These are phyloP conservation scores for Globisporangium splendens DNA, from an alignment of 352 stramenopile genomes.

Conservation along the genomic window DNA sequence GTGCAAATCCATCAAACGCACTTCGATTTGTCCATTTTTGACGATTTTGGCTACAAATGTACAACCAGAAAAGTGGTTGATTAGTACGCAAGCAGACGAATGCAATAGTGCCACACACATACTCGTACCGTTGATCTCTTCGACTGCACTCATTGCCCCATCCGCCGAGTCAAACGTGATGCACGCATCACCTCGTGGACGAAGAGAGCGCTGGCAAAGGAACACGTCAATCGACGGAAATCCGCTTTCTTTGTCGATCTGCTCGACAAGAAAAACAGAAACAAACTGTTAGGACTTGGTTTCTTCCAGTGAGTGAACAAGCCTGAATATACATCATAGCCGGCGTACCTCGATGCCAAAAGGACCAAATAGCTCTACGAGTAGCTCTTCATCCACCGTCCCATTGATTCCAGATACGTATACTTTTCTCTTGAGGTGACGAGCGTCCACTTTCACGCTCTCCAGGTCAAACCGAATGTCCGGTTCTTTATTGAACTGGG, in stretches of 20 bases:
- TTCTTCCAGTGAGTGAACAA: neutral
- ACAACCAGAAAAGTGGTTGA: neutral
- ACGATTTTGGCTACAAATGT: slow-evolving; percentile 42
- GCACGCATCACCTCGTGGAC: slow-evolving; percentile 47
- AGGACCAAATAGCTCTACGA: slow-evolving; percentile 50
- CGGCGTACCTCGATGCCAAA: slow-evolving; percentile 49
- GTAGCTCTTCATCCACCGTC: slow-evolving; percentile 33
- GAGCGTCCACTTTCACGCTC: slow-evolving; percentile 34
- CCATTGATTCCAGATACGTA: slow-evolving; percentile 60
- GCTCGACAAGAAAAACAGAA: slow-evolving; percentile 7
- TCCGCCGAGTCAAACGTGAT: slow-evolving; percentile 40
- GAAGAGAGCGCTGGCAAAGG: slow-evolving; percentile 43
- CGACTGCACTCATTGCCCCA: slow-evolving; percentile 36
- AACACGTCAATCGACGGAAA: slow-evolving; percentile 55
- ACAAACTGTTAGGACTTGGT: slow-evolving; percentile 15
- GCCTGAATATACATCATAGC: neutral
- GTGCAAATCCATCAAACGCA: slow-evolving; percentile 38
- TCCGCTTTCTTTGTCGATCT: slow-evolving; percentile 41
- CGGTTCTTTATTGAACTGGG: slow-evolving; percentile 13
- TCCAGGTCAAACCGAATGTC: slow-evolving; percentile 58
- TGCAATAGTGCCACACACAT: neutral
- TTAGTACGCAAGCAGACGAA: neutral
- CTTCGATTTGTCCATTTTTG: slow-evolving; percentile 53
- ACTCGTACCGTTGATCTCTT: slow-evolving; percentile 46
- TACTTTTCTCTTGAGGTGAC: slow-evolving; percentile 33